Evolutionary conservation across 2,329 filamentous ascomycete genomes (phyloP), one percentile per base, ranked within the genome.

Genomic region (Pseudocercospora macadamiae): DNA sequence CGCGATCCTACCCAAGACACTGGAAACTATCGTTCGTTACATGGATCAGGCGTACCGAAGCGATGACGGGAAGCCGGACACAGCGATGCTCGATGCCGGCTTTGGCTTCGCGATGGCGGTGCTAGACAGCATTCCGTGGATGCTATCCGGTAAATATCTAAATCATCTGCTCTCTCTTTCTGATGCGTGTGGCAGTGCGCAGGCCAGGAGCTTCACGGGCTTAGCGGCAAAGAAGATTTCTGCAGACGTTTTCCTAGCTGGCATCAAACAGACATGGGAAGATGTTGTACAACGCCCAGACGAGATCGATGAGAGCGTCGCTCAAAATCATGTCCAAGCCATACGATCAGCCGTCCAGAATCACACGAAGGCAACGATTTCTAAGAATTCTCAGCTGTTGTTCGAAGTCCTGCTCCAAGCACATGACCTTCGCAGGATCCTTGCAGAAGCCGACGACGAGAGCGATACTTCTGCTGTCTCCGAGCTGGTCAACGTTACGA

Each of bases 101-200:
- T 96, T 90, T 74, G 84, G 90, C 0, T 86, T 97, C 58, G 80
- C 97, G 61, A 88, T 87, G 48, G 85, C 91, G 6, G 80, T 97
- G 44, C 85, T 93, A 10, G 88, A 95, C 66, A 86, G 95, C 67
- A 79, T 97, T 23, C 91, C 93, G 1, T 97, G 90, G 76, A 96
- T 97, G 86, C 81, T 97, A 61, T 91, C 91, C 9, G 85, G 85
- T 1, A 81, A 83, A 4, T 88, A 93, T 66, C 76, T 97, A 9
- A 86, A 90, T 62, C 85, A 83, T 49, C 82, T 96, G 47, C 76
- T 97, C 23, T 77, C 81, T 12, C 82, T 90, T 9, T 93, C 91
- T 4, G 89, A 89, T 71, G 80, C 81, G 49, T 95, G 91, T 47
- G 64, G 62, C 21, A 61, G 58, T 5, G 52, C 60, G 34, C 53